Evolutionary conservation across 805 yeast genomes (phyloP).

Genomic region (Hanseniaspora vineae): DNA sequence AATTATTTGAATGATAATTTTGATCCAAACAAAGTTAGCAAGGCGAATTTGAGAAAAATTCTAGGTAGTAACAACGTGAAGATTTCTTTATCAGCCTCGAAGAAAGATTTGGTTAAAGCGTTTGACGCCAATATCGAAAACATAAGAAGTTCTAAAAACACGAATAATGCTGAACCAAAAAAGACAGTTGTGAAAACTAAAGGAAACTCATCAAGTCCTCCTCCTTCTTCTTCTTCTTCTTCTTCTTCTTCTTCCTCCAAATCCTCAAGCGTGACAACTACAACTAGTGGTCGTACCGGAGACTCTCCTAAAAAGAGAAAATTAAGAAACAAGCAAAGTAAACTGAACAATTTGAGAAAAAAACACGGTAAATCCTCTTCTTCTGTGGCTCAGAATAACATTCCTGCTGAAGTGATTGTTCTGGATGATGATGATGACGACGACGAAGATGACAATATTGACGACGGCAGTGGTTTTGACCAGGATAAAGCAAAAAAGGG

Average conservation of each 20-base stretch:
- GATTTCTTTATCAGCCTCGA: conserved; percentile 53
- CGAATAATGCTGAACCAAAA: conserved; percentile 3
- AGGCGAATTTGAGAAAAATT: conserved; percentile 57
- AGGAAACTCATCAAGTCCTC: not conserved
- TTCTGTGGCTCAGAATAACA: conserved; percentile 1
- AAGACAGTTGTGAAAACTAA: conserved; percentile 7
- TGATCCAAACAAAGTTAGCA: conserved; percentile 51
- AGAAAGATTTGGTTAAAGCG: conserved; percentile 47
- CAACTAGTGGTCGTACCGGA: not conserved
- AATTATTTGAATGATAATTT: conserved; percentile 33
- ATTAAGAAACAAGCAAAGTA: not conserved
- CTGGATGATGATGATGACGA: not conserved
- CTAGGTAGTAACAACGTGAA: conserved; percentile 49
- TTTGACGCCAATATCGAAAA: conserved; percentile 31
- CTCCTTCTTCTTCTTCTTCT: no score
- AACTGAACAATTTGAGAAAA: not conserved
- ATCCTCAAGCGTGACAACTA: no score
- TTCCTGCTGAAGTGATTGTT: not conserved
- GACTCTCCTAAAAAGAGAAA: not conserved
- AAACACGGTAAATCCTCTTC: conserved; percentile 3
- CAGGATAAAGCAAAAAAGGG: conserved; percentile 6
- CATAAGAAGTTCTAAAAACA: conserved; percentile 20
- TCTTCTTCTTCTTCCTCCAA: no score
- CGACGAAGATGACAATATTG: not conserved
- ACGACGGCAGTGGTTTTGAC: conserved; percentile 1